phyloP scores from a whole-genome alignment of 2,329 filamentous ascomycete species.

The Stachybotrys chlorohalonatus region DNA sequence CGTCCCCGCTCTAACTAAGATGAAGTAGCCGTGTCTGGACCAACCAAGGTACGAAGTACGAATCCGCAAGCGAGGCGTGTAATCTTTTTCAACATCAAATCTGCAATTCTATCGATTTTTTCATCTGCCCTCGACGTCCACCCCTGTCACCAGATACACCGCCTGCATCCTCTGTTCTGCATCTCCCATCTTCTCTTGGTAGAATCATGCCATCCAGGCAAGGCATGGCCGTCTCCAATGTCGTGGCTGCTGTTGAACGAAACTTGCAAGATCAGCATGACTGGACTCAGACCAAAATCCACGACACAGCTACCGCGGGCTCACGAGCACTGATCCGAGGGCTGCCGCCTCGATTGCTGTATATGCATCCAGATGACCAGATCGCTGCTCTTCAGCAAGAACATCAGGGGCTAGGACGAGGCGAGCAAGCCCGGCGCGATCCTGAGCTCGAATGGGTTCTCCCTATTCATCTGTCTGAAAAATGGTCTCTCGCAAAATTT shows the following conservation, averaged over 20 bases:
- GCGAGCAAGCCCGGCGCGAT: slow-evolving; percentile 33
- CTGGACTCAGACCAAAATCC: slow-evolving; percentile 55
- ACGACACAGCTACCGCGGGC: slow-evolving; percentile 32
- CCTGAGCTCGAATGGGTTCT: slow-evolving; percentile 68
- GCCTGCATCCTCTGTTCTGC: neutral
- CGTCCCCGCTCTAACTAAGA: neutral
- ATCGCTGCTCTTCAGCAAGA: slow-evolving; percentile 59
- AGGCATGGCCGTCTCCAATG: slow-evolving; percentile 3
- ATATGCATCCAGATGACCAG: slow-evolving; percentile 77
- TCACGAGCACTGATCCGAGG: slow-evolving; percentile 60
- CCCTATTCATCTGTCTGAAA: slow-evolving; percentile 63
- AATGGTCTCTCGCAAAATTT: slow-evolving; percentile 59
- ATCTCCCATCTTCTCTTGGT: neutral
- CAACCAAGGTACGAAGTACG: too few species aligned
- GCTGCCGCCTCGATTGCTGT: slow-evolving; percentile 62
- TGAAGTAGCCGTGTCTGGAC: too few species aligned
- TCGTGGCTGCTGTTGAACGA: slow-evolving; percentile 45
- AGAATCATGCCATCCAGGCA: neutral
- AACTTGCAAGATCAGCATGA: slow-evolving; percentile 70
- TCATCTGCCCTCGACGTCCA: too few species aligned
- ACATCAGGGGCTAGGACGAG: slow-evolving; percentile 25
- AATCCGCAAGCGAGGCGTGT: too few species aligned
- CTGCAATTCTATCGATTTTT: too few species aligned
- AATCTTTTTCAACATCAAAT: too few species aligned
- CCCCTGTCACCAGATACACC: too few species aligned